Evolutionary conservation across 805 yeast species (phyloP), one percentile per base, ranked within the genome.

Genomic region (Zygoascus ofunaensis): DNA sequence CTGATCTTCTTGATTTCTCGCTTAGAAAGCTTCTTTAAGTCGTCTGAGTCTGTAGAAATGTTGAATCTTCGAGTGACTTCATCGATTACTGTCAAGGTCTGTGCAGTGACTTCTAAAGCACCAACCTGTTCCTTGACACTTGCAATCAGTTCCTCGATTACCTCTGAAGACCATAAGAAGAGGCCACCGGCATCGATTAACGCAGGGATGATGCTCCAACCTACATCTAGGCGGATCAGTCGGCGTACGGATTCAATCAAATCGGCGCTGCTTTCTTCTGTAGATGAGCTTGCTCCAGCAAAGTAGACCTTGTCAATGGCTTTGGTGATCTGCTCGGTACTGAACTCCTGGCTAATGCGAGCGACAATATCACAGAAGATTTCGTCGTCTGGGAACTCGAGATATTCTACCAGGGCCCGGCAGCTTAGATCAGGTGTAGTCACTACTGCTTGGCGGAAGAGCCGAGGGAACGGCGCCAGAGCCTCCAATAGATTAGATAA

Each of bases 391-490:
- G 70, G 66, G 12, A 68, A 63, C 45, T 77, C 68, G 41, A 87
- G 68, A 46, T 83, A 87, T 5, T 62, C 59, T 34, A 85, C 64
- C 21, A 89, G 67, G 47, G 84, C 94, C 4, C 61, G 60, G 39
- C 82, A 70, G 5, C 82, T 72, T 34, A 87, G 63, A 45, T 79
- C 78, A 4, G 84, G 80, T 48, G 92, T 82, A 0, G 92, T 80
- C 12, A 80, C 83, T 41, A 87, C 74, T 1, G 94, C 90, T 60
- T 84, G 95, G 63, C 87, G 77, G 60, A 82, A 71, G 46, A 87
- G 69, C 48, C 82, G 74, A 32, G 86, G 80, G 47, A 73, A 69
- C 8, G 72, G 63, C 38, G 71, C 70, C 22, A 86, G 65, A 34
- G 64, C 66, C 14, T 68, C 57, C 37, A 90, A 63, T 37, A 89